Base-by-base conservation (phyloP, 306 rosid genomes). In the Quercus aquifolioides region DNA sequence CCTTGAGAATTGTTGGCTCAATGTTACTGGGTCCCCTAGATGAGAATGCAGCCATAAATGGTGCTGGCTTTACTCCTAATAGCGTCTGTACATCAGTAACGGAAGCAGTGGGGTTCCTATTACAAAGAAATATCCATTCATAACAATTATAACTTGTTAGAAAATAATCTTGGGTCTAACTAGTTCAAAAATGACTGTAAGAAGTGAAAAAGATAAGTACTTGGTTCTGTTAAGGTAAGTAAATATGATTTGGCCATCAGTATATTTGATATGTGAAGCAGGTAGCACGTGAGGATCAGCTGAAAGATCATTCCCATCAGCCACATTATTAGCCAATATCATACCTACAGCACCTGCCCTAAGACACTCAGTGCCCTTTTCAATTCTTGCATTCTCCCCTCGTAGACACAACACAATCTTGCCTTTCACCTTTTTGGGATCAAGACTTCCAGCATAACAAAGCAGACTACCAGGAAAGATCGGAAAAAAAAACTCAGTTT, bases 1-100 rank as follows among this genome's bases (percentile, higher is more conserved):
- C 98, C 98, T 94, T 91, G 51, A 91, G 88, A 71, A 94, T 69
- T 21, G 82, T 14, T 57, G 79, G 72, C 56, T 81, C 92, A 38
- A 92, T 4, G 4, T 0, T 1, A 75, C 72, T 86, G 41, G 98
- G 98, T 1, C 98, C 98, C 55, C 97, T 87, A 21, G 95, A 85
- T 49, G 98, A 94, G 86, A 91, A 91, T 23, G 86, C 2, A 74
- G 94, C 94, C 77, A 94, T n/a, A 21, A 26, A 0, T 19, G 97
- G 98, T 49, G 94, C 74, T 43, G 90, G 88, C 46, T 84, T 83
- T 30, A 5, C 5, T 28, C 82, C 88, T 6, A 86, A 3, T 60
- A 73, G 38, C 19, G 97, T 90, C 63, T 43, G 74, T 38, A 69
- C 86, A 1, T 4, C 71, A 69, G 88, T 85, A 26, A 94, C 74